Conservation (phyloP, 176 grass and related monocot species). For the Hordeum vulgare region DNA sequence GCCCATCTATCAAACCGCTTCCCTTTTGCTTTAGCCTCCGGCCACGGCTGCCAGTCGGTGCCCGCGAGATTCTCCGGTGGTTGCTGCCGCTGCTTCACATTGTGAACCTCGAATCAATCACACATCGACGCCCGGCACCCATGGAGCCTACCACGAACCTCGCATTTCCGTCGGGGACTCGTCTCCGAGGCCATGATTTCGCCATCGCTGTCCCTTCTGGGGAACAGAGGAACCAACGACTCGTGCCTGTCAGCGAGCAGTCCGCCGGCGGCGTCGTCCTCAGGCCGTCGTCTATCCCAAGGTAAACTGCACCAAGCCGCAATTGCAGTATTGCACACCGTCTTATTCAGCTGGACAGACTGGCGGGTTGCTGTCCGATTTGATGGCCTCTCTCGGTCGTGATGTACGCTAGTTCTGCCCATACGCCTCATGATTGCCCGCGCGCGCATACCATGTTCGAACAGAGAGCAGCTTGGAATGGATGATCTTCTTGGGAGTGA, state of each 20-base stretch:
- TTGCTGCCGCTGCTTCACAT: not conserved
- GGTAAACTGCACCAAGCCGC: not conserved
- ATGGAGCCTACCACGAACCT: not conserved
- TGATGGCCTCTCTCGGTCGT: not conserved
- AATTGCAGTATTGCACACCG: not conserved
- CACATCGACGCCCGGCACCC: not conserved
- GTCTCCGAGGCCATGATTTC: not conserved
- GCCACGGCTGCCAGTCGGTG: not conserved
- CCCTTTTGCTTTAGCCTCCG: not conserved
- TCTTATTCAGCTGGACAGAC: not conserved
- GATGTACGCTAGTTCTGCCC: not conserved
- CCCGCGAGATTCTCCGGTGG: not conserved
- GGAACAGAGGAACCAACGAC: not conserved
- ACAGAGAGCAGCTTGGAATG: not conserved
- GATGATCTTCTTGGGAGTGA: not conserved
- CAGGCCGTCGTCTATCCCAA: not conserved
- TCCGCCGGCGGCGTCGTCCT: not conserved
- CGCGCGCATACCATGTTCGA: not conserved
- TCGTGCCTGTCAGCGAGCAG: not conserved
- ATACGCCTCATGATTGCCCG: slow-evolving; percentile 5
- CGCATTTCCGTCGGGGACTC: not conserved
- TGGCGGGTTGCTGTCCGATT: not conserved
- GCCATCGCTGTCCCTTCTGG: not conserved
- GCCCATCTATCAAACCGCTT: not conserved
- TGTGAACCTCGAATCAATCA: not conserved